phyloP scores from a whole-genome alignment of 2,329 filamentous ascomycete species.

The Hymenoscyphus repandus region DNA sequence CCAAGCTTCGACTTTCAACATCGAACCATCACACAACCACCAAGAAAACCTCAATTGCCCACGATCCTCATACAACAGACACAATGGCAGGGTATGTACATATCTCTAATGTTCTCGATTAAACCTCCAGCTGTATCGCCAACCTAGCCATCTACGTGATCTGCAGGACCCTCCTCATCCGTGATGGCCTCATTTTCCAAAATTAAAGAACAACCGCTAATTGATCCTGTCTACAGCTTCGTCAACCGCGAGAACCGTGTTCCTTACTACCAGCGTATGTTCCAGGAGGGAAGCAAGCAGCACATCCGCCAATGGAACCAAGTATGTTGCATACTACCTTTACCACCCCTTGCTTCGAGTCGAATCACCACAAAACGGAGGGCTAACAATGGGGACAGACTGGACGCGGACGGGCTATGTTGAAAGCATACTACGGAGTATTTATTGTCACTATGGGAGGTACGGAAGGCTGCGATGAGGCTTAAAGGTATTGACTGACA shows the following conservation, averaged over 20 bases:
- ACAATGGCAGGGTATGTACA: slow-evolving; percentile 31
- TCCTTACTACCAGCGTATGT: slow-evolving; percentile 67
- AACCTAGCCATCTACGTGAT: too few relatives aligned
- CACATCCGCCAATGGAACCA: slow-evolving; percentile 72
- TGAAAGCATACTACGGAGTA: slow-evolving; percentile 65
- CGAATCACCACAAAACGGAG: neutral
- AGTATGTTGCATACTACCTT: slow-evolving; percentile 45
- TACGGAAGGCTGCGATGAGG: slow-evolving; percentile 38
- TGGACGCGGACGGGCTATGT: slow-evolving; percentile 57
- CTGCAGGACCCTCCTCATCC: neutral
- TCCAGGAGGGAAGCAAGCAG: slow-evolving; percentile 66
- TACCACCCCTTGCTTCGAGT: too few relatives aligned
- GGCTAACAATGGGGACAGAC: slow-evolving; percentile 39
- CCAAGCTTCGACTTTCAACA: slow-evolving; percentile 17
- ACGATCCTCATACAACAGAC: slow-evolving; percentile 13
- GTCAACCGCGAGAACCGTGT: slow-evolving; percentile 73
- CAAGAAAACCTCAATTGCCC: slow-evolving; percentile 9
- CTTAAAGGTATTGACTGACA: neutral
- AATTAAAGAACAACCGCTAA: slow-evolving; percentile 16
- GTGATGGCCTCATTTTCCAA: slow-evolving; percentile 6
- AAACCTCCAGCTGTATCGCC: neutral
- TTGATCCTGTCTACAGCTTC: slow-evolving; percentile 33
- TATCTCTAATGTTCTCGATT: neutral
- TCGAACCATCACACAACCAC: slow-evolving; percentile 15
- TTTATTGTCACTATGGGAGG: slow-evolving; percentile 54